Evolutionary conservation across 495 filamentous ascomycete genomes (phyloP), one percentile per base, ranked within the genome.

Genomic region (Articulospora tetracladia): DNA sequence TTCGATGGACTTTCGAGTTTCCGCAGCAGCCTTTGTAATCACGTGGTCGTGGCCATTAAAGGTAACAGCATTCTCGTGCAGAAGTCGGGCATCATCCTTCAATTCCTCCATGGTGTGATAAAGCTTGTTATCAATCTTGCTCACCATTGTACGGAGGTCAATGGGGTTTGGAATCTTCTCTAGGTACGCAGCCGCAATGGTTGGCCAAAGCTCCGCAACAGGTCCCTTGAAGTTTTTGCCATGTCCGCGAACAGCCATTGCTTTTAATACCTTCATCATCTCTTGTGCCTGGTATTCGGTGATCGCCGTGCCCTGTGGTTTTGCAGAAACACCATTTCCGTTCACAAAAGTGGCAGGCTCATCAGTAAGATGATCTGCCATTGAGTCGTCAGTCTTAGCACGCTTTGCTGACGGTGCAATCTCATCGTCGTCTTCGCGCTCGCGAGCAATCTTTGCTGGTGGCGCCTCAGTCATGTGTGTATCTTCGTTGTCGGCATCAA

Each of bases 11-110:
- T 65, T 57, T 28, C 58, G 55, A 39, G 61, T 30, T 22, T 51
- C 36, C 11, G 13, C 13, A 2, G 85, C 93, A 22, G 80, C 70
- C 23, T 75, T 68, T 2, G 91, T 83, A 41, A 98, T 84, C 0
- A 79, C 67, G 68, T 98, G 93, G 1, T 81, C 75, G 2, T 80
- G 71, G 10, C 93, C 92, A 69, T 98, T 98, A 81, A 97, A 98
- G 1, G 73, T 69, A 8, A 86, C 59, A 0, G 87, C 81, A 69
- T 98, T 98, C 48, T 83, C 64, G 44, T 92, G 80, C 68, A 98
- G 85, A 39, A 87, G 78, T 47, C 84, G 70, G 27, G 97, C 79
- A 65, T 98, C 95, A 17, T 76, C 73, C 34, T 86, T 77, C 66
- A 93, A 83, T 17, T 79, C 85, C 46, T 86, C 79, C 2, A 90